Conservation (phyloP, 2,329 filamentous ascomycete genomes). For the Colletotrichum kahawae region DNA sequence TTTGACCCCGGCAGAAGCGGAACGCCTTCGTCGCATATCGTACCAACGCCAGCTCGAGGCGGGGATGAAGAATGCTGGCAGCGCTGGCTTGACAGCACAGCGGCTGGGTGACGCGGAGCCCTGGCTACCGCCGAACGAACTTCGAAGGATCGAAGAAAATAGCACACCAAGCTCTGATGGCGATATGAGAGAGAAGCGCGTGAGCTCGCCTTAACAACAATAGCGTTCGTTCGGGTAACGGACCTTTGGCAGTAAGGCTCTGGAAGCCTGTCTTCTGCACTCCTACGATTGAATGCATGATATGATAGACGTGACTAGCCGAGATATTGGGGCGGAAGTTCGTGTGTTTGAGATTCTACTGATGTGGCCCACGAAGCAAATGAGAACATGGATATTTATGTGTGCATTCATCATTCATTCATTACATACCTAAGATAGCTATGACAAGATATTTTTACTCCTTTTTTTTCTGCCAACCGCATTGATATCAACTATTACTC, state of each 20-base stretch:
- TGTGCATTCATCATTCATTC: neutral
- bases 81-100: constrained; percentile 47
- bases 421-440: neutral
- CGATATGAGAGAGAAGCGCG: neutral
- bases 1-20: constrained; percentile 54
- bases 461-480: neutral
- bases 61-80: constrained; percentile 51
- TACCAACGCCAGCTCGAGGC: constrained; percentile 59
- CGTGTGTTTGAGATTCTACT: neutral
- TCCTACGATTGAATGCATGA: neutral
- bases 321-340: neutral
- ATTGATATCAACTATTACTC: neutral
- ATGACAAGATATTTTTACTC: neutral
- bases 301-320: neutral
- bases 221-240: neutral
- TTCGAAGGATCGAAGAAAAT: neutral
- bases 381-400: neutral
- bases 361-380: neutral
- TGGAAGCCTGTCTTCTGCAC: neutral
- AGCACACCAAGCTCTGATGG: neutral
- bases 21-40: constrained; percentile 54
- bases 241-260: neutral
- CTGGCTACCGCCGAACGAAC: constrained; percentile 10
- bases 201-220: neutral
- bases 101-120: constrained; percentile 40